Percentiles rank a stretch among this genome's conserved stretches.
phyloP scores from a whole-genome alignment of 2,329 filamentous ascomycete species.

The Apiospora malaysiana region DNA sequence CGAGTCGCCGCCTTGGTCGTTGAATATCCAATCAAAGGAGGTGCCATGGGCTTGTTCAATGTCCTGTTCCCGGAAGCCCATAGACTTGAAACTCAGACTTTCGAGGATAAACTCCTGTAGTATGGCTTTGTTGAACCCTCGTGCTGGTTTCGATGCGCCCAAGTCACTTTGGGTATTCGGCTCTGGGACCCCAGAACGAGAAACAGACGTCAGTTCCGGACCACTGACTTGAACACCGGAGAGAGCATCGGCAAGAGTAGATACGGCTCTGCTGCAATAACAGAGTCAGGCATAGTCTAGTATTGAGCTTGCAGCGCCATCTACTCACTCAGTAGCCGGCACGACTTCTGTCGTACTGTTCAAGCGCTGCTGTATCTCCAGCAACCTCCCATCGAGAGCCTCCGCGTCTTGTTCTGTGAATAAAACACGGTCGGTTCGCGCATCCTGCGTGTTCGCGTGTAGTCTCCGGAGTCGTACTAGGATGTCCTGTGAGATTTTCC shows the following conservation, averaged over 20 bases:
- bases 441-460: background rate
- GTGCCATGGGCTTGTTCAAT: constrained; percentile 26
- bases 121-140: background rate
- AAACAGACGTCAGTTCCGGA: background rate
- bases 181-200: too few relatives aligned
- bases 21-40: constrained; percentile 47
- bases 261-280: background rate
- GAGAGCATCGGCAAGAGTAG: background rate
- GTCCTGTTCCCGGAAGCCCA: constrained; percentile 24
- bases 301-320: background rate
- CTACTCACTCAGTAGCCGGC: background rate
- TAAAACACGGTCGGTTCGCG: too few relatives aligned
- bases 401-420: background rate
- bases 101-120: constrained; percentile 25
- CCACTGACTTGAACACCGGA: background rate
- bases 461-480: background rate
- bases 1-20: constrained; percentile 20
- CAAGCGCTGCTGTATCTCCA: background rate
- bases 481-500: constrained; percentile 21
- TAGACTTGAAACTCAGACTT: constrained; percentile 26
- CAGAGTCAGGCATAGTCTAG: background rate
- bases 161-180: background rate
- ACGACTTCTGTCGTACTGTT: background rate
- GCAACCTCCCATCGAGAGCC: background rate
- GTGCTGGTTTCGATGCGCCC: background rate